Conservation (phyloP, 2,329 filamentous ascomycete genomes). For the Penicillium sp. region DNA sequence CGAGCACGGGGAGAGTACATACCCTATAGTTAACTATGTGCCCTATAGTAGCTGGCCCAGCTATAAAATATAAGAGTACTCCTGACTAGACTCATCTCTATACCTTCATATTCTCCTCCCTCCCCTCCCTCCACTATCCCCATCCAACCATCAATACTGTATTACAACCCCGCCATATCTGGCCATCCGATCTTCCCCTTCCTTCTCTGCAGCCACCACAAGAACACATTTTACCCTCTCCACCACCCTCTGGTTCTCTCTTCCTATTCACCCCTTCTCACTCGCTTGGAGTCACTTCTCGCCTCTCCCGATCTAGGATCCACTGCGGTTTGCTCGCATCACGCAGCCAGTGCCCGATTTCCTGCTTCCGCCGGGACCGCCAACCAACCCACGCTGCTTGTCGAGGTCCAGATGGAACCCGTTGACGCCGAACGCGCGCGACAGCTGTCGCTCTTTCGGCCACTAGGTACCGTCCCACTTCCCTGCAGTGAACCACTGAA, state of each 20-base stretch:
- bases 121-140: background rate
- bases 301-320: conserved; percentile 2
- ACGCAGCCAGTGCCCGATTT: conserved; percentile 9
- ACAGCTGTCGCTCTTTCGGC: conserved; percentile 49
- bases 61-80: background rate
- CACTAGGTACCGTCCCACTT: conserved; percentile 45
- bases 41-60: background rate
- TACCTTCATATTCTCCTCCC: too few relatives aligned
- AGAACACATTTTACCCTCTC: background rate
- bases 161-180: conserved; percentile 2
- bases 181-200: conserved; percentile 5
- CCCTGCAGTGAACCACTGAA: conserved; percentile 37
- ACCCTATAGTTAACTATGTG: too few relatives aligned
- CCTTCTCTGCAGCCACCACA: background rate
- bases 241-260: background rate
- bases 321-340: conserved; percentile 16
- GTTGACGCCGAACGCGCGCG: conserved; percentile 46
- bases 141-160: background rate
- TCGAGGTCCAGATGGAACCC: conserved; percentile 28
- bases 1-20: conserved; percentile 5
- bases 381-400: conserved; percentile 9
- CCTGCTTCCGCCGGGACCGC: conserved; percentile 20
- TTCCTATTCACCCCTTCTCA: background rate
- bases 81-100: background rate
- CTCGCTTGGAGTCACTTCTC: background rate